These are phyloP conservation scores for Rosa chinensis DNA, from an alignment of 306 rosid species.

Conservation along the genomic window DNA sequence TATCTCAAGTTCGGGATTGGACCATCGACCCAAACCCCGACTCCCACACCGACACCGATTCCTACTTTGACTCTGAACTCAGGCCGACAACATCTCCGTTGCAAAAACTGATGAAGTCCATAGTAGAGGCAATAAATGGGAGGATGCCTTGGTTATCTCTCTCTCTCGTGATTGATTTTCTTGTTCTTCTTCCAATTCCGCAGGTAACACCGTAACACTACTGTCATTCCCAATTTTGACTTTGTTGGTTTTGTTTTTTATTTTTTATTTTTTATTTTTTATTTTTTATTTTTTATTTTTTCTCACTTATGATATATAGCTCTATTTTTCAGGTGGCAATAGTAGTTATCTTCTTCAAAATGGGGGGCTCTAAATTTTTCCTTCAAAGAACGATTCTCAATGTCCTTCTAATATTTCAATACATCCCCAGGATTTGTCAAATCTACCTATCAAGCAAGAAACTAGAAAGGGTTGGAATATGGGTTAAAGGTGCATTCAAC, in stretches of 20 bases:
- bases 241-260: background rate
- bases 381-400: background rate
- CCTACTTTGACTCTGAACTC: background rate
- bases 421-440: slow-evolving; percentile 18
- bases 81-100: background rate
- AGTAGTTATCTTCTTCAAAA: background rate
- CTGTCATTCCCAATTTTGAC: background rate
- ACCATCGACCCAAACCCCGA: background rate
- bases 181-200: slow-evolving; percentile 18
- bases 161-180: background rate
- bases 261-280: too few species aligned
- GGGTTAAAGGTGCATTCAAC: slow-evolving; percentile 14
- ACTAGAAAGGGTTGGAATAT: background rate
- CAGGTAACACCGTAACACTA: slow-evolving; percentile 5
- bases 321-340: slow-evolving; percentile 19
- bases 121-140: background rate
- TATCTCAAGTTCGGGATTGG: background rate
- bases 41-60: background rate
- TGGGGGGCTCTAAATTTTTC: background rate
- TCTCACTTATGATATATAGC: too few species aligned
- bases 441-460: background rate
- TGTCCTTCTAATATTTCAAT: slow-evolving; percentile 15
- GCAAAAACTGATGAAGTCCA: background rate
- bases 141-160: background rate
- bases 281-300: too few species aligned